A percentile compares a stretch with the other conserved stretches of the same genome.
These are phyloP conservation scores for Epichloe hybrida DNA, from an alignment of 2,329 filamentous ascomycete species.

Conservation along the genomic window DNA sequence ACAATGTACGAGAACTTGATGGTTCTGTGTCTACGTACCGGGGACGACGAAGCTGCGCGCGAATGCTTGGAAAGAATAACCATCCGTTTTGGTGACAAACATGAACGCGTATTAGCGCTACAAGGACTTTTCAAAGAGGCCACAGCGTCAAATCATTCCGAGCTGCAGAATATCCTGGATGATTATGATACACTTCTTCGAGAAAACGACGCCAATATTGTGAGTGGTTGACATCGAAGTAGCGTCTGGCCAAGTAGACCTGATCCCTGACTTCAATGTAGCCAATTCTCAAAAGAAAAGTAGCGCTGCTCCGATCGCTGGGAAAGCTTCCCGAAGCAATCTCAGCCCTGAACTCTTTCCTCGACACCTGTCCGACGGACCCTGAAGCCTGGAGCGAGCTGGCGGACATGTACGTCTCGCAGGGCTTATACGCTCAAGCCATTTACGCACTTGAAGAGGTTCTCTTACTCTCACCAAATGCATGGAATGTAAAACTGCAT, in stretches of 20 bases:
- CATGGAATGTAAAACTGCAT: slow-evolving; percentile 73
- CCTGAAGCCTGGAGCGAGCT: slow-evolving; percentile 89
- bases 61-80: slow-evolving; percentile 63
- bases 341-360: slow-evolving; percentile 54
- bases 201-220: slow-evolving; percentile 67
- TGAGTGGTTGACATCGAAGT: slow-evolving; percentile 25
- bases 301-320: slow-evolving; percentile 66
- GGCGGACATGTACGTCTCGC: slow-evolving; percentile 69
- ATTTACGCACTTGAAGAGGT: slow-evolving; percentile 87
- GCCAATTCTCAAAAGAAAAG: slow-evolving; percentile 74
- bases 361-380: slow-evolving; percentile 80
- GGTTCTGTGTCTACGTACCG: slow-evolving; percentile 68
- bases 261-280: slow-evolving; percentile 23
- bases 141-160: slow-evolving; percentile 50
- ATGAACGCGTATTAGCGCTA: slow-evolving; percentile 77
- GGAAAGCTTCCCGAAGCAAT: slow-evolving; percentile 61
- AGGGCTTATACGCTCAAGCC: slow-evolving; percentile 69
- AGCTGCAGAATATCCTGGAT: slow-evolving; percentile 55
- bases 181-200: slow-evolving; percentile 66
- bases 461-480: slow-evolving; percentile 72
- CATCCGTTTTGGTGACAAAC: slow-evolving; percentile 66
- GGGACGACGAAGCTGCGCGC: slow-evolving; percentile 66
- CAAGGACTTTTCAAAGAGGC: slow-evolving; percentile 77
- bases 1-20: slow-evolving; percentile 76
- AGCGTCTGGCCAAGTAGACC: slow-evolving; percentile 1